Base-by-base conservation (phyloP, 2,329 filamentous ascomycete species). In the Plenodomus biglobosus region DNA sequence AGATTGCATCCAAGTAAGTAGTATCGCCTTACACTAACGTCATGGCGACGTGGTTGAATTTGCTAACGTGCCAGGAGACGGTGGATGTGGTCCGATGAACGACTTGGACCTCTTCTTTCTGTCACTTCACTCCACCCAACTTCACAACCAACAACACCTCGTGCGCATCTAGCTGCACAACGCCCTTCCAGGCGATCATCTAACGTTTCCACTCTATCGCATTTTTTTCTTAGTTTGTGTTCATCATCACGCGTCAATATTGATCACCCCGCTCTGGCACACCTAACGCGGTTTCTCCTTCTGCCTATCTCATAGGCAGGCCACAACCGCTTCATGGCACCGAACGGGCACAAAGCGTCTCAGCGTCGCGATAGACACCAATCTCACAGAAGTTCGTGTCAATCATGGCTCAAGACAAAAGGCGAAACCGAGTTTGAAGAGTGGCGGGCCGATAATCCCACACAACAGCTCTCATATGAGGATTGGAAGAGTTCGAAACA, bases 51-150 rank as follows among this genome's bases (percentile, higher is more conserved):
- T 11, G 7, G 27, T 32, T 32, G 27, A 32, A 11, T 11, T 45
- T 44, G 48, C 62, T 66, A 64, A 68, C 56, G 64, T 68, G 64
- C 58, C 61, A 66, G 66, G 55, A 68, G 62, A 58, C 61, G 27
- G 59, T 65, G 61, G 62, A 65, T 68, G 61, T 58, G 53, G 52
- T 65, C 47, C 62, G 56, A 32, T 15, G 27, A 59, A 52, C 52
- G 58, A 66, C 61, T 68, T 69, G 55, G 61, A 55, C 56, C 57
- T 32, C 55, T 60, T 61, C 55, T 56, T 58, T 66, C 59, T 59
- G 56, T 62, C 61, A 63, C 59, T 62, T 64, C 61, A 63, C 62
- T 61, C 58, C 53, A 60, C 62, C 53, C 51, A 58, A 49, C 50
- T 61, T 59, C 52, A 56, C 58, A 42, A 43, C 38, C 53, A 45